phyloP scores from a whole-genome alignment of 306 rosid genomes.

The Purshia tridentata region DNA sequence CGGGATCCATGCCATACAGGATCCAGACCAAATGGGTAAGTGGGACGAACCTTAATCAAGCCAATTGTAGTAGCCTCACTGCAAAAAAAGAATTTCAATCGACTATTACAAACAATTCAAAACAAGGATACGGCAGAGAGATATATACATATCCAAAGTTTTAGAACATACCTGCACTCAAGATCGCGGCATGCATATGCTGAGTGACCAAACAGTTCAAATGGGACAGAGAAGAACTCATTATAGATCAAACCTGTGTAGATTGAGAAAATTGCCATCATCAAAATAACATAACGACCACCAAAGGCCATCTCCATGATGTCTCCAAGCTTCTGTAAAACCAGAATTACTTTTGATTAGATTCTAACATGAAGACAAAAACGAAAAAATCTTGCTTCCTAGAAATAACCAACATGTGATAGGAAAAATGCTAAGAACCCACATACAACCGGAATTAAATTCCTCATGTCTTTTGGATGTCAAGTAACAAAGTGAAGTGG shows the following conservation, averaged over 20 bases:
- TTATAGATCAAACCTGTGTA: constrained; percentile 93
- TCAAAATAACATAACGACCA: constrained; percentile 86
- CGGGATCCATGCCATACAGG: constrained; percentile 97
- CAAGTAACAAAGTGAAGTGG: neutral
- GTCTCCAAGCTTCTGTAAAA: constrained; percentile 93
- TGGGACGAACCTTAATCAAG: constrained; percentile 65
- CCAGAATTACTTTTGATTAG: constrained; percentile 28
- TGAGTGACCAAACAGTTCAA: constrained; percentile 77
- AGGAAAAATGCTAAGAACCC: neutral
- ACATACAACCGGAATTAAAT: neutral
- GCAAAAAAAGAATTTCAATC: constrained; percentile 18
- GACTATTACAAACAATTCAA: constrained; percentile 7
- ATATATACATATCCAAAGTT: constrained; percentile 12
- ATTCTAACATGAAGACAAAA: constrained; percentile 13
- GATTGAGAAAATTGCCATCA: constrained; percentile 94
- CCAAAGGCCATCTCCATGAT: constrained; percentile 95
- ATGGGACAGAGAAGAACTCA: constrained; percentile 94
- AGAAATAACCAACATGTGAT: neutral
- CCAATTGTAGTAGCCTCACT: constrained; percentile 87
- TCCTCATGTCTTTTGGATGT: neutral
- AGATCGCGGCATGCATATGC: constrained; percentile 88
- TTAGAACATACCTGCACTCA: constrained; percentile 69
- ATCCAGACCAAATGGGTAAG: constrained; percentile 97
- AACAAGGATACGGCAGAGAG: constrained; percentile 11
- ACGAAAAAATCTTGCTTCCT: neutral